phyloP scores from a whole-genome alignment of 73 alveolate species.

The Blepharisma stoltei region DNA sequence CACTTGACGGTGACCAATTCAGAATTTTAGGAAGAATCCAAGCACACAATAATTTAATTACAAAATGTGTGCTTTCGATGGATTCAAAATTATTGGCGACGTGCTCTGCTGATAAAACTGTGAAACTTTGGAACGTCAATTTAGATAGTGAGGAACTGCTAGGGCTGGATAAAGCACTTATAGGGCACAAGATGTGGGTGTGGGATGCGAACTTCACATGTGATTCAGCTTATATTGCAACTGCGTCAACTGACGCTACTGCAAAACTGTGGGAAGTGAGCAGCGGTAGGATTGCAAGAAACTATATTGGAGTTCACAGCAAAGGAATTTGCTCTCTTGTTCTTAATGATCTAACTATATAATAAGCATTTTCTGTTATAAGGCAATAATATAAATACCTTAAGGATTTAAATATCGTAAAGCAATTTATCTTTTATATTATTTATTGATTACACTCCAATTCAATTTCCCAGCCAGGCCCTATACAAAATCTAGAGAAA shows the following conservation, averaged over 20 bases:
- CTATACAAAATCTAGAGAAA: too few species aligned
- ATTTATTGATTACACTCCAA: too few species aligned
- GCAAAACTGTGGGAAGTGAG: constrained; percentile 76
- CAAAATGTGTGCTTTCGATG: constrained; percentile 61
- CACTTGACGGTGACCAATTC: constrained; percentile 1
- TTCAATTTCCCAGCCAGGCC: too few species aligned
- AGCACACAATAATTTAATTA: constrained; percentile 48
- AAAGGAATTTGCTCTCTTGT: constrained; percentile 66
- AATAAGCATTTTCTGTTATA: too few species aligned
- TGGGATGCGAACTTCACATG: constrained; percentile 88
- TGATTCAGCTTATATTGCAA: constrained; percentile 75
- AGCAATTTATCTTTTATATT: too few species aligned
- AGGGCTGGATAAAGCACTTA: constrained; percentile 43
- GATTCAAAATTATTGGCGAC: constrained; percentile 76
- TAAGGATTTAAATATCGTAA: too few species aligned
- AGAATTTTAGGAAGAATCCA: background rate
- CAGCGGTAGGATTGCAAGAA: constrained; percentile 58
- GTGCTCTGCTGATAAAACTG: constrained; percentile 76
- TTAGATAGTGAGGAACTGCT: constrained; percentile 54
- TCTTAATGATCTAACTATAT: constrained; percentile 33
- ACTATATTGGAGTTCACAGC: constrained; percentile 58
- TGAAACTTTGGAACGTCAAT: constrained; percentile 74
- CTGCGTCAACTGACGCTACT: constrained; percentile 73
- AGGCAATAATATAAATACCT: too few species aligned
- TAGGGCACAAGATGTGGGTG: constrained; percentile 94